Percentiles rank a stretch among this genome's conserved stretches.
Evolutionary conservation across 169 alveolate species (phyloP).

Genomic region (Plasmodium fragile): DNA sequence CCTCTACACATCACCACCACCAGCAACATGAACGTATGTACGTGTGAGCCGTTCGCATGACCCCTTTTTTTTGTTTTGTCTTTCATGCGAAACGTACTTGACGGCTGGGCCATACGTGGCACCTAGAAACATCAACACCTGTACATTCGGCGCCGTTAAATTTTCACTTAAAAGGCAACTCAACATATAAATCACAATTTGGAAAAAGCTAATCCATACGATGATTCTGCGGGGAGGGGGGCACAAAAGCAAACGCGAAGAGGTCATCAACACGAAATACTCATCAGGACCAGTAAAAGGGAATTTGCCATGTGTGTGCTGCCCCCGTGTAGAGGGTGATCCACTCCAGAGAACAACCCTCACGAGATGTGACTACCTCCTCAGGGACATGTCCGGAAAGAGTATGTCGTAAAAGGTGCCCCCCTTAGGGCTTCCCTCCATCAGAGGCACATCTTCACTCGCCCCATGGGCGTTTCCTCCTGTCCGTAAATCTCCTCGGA

Average conservation of each 20-base stretch:
- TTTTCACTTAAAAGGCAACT: slow-evolving; percentile 72
- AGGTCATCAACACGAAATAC: neutral
- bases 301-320: neutral
- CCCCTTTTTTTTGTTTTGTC: neutral
- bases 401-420: slow-evolving; percentile 22
- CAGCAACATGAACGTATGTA: neutral
- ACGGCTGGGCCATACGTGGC: slow-evolving; percentile 72
- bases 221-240: slow-evolving; percentile 24
- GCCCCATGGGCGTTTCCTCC: neutral
- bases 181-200: slow-evolving; percentile 61
- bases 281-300: neutral
- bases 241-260: neutral
- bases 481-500: slow-evolving; percentile 9
- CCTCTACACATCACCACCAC: neutral
- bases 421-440: slow-evolving; percentile 3
- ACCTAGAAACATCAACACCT: slow-evolving; percentile 59
- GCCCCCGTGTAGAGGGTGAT: neutral
- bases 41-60: neutral
- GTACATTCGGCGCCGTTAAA: slow-evolving; percentile 40
- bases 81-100: neutral
- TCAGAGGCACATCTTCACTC: slow-evolving; percentile 23
- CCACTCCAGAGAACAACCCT: neutral
- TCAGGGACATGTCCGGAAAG: slow-evolving; percentile 53
- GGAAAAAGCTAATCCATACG: slow-evolving; percentile 68
- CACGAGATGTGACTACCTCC: slow-evolving; percentile 8